Evolutionary conservation across 2,329 filamentous ascomycete genomes (phyloP).

Genomic region (Keithomyces neogunnii): DNA sequence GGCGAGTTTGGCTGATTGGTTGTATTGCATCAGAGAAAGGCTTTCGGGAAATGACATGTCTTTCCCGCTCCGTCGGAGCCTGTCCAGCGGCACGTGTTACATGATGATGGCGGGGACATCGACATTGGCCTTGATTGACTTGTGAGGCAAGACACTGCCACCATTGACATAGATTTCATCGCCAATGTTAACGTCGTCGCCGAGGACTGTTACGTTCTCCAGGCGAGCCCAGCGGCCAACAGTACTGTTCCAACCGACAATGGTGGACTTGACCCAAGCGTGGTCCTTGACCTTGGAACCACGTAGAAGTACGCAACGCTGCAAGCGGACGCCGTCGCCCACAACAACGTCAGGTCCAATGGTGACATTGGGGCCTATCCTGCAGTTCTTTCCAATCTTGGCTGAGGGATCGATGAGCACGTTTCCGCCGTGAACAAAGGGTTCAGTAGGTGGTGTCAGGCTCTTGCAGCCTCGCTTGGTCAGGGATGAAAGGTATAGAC

Average conservation of each 20-base stretch:
- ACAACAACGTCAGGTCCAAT: constrained; percentile 90
- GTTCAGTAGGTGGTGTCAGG: constrained; percentile 63
- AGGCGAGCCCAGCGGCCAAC: constrained; percentile 93
- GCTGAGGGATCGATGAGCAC: constrained; percentile 89
- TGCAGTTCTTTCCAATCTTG: constrained; percentile 97
- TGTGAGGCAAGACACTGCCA: constrained; percentile 89
- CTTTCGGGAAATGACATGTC: background rate
- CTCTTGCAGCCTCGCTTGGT: constrained; percentile 84
- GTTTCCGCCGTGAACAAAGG: constrained; percentile 87
- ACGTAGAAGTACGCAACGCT: constrained; percentile 82
- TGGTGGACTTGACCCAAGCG: constrained; percentile 97
- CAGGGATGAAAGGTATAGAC: constrained; percentile 88
- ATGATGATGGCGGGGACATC: constrained; percentile 68
- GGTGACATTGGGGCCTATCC: constrained; percentile 93
- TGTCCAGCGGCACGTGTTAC: constrained; percentile 31
- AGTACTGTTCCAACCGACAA: constrained; percentile 96
- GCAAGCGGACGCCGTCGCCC: constrained; percentile 87
- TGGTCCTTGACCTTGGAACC: constrained; percentile 97
- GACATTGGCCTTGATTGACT: constrained; percentile 98
- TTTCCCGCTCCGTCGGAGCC: background rate
- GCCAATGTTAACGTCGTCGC: constrained; percentile 94
- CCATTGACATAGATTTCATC: constrained; percentile 99
- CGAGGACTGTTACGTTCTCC: constrained; percentile 96
- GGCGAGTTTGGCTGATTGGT: background rate
- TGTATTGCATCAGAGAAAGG: background rate